A percentile compares a stretch with the other conserved stretches of the same genome.
Evolutionary conservation across 768 basidiomycete genomes (phyloP).

Genomic region (Strobilomyces confusus): DNA sequence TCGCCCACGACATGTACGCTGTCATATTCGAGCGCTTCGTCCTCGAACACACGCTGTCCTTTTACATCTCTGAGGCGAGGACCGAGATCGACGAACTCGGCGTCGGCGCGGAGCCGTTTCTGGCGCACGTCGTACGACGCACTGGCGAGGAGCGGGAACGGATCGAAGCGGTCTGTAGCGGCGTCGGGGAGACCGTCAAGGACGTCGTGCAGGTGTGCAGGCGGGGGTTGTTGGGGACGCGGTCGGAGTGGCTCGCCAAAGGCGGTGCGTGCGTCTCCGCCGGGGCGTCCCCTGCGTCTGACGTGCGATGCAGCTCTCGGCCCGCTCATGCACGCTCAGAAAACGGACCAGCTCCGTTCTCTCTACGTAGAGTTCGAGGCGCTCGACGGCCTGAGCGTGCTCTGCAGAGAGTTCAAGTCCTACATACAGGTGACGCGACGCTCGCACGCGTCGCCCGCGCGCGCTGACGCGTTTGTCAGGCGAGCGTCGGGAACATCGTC

Average conservation of each 20-base stretch:
- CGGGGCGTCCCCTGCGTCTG: constrained; percentile 27
- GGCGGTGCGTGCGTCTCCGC: constrained; percentile 35
- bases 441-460: too few relatives aligned
- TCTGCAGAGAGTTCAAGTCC: constrained; percentile 59
- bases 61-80: constrained; percentile 52
- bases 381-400: constrained; percentile 48
- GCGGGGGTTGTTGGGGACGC: constrained; percentile 42
- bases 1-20: constrained; percentile 52
- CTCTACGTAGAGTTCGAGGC: constrained; percentile 64
- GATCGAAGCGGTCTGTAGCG: constrained; percentile 43
- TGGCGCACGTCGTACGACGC: constrained; percentile 43
- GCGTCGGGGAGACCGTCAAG: constrained; percentile 45
- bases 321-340: constrained; percentile 45
- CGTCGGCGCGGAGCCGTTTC: constrained; percentile 46
- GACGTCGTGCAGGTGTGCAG: constrained; percentile 53
- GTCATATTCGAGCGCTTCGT: constrained; percentile 55
- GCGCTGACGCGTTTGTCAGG: constrained; percentile 35
- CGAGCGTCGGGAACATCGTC: constrained; percentile 59
- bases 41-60: constrained; percentile 45
- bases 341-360: constrained; percentile 39
- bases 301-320: constrained; percentile 43
- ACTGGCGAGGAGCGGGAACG: constrained; percentile 58
- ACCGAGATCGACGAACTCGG: constrained; percentile 31
- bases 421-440: constrained; percentile 48
- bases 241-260: constrained; percentile 42